Evolutionary conservation across 73 alveolate species (phyloP).

Genomic region (Urostyla sp.): DNA sequence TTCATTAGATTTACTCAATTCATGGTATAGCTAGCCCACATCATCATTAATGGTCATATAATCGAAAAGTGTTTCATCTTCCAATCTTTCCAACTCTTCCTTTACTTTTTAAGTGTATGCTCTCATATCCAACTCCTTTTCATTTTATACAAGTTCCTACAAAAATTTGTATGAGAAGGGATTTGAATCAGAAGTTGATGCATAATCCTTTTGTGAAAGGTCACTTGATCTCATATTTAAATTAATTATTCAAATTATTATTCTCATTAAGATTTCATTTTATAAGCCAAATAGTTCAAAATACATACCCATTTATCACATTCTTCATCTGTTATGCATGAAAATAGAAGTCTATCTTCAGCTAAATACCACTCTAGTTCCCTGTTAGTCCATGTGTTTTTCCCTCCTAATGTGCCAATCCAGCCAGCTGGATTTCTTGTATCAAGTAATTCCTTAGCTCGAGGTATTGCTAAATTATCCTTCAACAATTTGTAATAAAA

Average conservation of each 20-base stretch:
- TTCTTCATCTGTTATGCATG: background rate
- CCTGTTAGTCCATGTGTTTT: slow-evolving; percentile 36
- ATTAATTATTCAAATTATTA: slow-evolving; percentile 14
- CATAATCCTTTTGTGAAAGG: background rate
- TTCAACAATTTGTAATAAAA: slow-evolving; percentile 9
- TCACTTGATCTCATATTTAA: background rate
- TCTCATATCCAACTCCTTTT: slow-evolving; percentile 61
- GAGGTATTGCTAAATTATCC: background rate
- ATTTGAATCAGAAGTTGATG: background rate
- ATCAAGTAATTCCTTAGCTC: background rate
- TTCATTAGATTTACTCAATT: slow-evolving; percentile 61
- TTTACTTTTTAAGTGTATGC: slow-evolving; percentile 68
- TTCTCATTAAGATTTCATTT: background rate
- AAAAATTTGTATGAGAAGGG: slow-evolving; percentile 37
- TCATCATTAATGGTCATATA: slow-evolving; percentile 64
- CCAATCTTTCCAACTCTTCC: slow-evolving; percentile 60
- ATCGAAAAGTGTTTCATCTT: slow-evolving; percentile 67
- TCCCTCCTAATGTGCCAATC: background rate
- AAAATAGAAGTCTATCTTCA: slow-evolving; percentile 28
- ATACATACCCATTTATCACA: slow-evolving; percentile 36
- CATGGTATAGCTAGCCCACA: slow-evolving; percentile 70
- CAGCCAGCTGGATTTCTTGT: slow-evolving; percentile 18
- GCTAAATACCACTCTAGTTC: slow-evolving; percentile 51
- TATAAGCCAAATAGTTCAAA: background rate
- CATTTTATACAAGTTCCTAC: slow-evolving; percentile 47